These are phyloP conservation scores for Dioscorea cayenensis DNA, from an alignment of 116 monocot genomes.

Conservation along the genomic window DNA sequence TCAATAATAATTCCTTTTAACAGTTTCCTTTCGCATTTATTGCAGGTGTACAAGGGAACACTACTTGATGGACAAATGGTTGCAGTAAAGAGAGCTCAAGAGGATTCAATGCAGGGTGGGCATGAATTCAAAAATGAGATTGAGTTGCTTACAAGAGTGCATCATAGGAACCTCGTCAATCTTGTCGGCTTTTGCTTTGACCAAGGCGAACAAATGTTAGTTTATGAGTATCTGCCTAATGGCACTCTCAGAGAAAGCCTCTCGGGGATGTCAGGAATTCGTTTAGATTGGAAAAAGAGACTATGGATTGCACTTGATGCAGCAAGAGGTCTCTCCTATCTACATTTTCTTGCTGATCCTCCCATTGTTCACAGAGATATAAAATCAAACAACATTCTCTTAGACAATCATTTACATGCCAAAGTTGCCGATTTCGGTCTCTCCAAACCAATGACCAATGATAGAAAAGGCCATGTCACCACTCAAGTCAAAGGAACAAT, in stretches of 20 bases:
- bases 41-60: constrained; percentile 23
- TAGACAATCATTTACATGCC: constrained; percentile 24
- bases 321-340: constrained; percentile 26
- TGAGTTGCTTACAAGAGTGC: constrained; percentile 23
- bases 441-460: constrained; percentile 10
- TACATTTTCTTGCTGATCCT: constrained; percentile 24
- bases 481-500: constrained; percentile 37
- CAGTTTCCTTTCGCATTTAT: not conserved
- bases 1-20: not conserved
- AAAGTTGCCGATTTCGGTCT: constrained; percentile 44
- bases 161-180: constrained; percentile 24
- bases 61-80: constrained; percentile 14
- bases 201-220: constrained; percentile 20
- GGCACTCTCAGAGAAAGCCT: constrained; percentile 3
- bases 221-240: constrained; percentile 21
- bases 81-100: constrained; percentile 27
- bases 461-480: constrained; percentile 13
- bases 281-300: constrained; percentile 19
- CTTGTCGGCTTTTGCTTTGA: constrained; percentile 27
- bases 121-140: constrained; percentile 28
- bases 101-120: constrained; percentile 23
- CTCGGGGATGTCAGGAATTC: constrained; percentile 7
- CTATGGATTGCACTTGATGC: constrained; percentile 16
- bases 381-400: constrained; percentile 31
- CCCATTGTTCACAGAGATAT: constrained; percentile 37